These are phyloP conservation scores for Ogataea saltuana DNA, from an alignment of 805 yeast species.

Conservation along the genomic window DNA sequence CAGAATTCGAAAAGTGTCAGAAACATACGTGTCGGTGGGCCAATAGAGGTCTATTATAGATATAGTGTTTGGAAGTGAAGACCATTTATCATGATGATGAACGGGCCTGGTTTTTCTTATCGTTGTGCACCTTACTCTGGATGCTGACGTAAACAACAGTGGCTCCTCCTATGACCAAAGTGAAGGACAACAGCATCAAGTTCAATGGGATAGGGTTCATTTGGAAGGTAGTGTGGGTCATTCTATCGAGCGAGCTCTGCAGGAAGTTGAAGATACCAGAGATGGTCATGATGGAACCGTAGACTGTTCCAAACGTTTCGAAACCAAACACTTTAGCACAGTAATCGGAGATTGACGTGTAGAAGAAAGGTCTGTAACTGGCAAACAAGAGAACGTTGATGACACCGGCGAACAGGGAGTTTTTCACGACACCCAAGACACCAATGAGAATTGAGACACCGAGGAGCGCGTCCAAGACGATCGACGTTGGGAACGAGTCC, in stretches of 20 bases:
- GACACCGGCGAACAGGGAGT: conserved; percentile 42
- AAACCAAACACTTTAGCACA: conserved; percentile 66
- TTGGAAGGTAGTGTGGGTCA: conserved; percentile 51
- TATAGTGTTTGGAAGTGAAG: no score
- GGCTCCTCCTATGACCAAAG: conserved; percentile 44
- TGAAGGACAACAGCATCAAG: conserved; percentile 38
- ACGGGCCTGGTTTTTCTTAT: conserved; percentile 11
- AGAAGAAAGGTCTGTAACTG: conserved; percentile 56
- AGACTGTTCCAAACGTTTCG: conserved; percentile 60
- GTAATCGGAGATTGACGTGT: conserved; percentile 56
- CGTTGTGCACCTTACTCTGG: conserved; percentile 29
- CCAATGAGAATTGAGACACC: conserved; percentile 48
- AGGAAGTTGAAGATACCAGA: conserved; percentile 52
- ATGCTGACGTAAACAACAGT: conserved; percentile 42
- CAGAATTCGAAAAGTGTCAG: no score
- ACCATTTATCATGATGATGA: no score
- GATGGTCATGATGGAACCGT: conserved; percentile 55
- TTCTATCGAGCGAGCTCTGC: conserved; percentile 47
- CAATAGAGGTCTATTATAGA: no score
- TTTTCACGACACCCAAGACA: conserved; percentile 45
- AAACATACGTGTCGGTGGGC: no score
- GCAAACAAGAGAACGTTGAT: conserved; percentile 50
- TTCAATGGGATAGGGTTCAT: conserved; percentile 60
- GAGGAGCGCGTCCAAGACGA: conserved; percentile 43
- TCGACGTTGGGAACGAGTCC: conserved; percentile 49